Base-by-base conservation (phyloP, 345 rosid genomes). In the Populus ilicifolia region DNA sequence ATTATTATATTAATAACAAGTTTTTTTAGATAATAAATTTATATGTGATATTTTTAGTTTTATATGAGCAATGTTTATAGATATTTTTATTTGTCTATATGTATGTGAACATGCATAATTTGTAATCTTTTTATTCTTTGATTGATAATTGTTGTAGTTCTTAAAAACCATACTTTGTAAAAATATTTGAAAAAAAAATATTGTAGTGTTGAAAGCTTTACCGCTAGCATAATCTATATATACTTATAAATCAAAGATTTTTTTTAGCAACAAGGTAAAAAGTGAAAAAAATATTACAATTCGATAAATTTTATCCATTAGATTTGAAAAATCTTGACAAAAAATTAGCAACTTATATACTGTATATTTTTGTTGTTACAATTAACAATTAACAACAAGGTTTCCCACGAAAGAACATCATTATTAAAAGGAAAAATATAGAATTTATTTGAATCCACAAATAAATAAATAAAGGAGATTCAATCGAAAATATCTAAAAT, bases 101-200 rank as follows among this genome's bases (percentile, higher is more conserved):
- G 11, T 54, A 20, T 8, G 25, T n/a, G n/a, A n/a, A 54, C 21
- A 13, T 67, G 33, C 43, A 9, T 72, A 8, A 14, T 21, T 21
- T 30, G 36, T 78, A 52, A 73, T 56, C 29, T 38, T 29, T 17
- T 74, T n/a, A 56, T 63, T 69, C 13, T 74, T 79, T 48, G 39
- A 71, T 62, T 75, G 56, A n/a, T 63, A 70, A 71, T 69, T 75
- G 67, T 25, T 1, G 54, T 59, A 1, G 66, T 80, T 69, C 77
- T 77, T 67, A 61, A 70, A 77, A 70, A 70, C 6, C 54, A 62
- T 33, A 61, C 56, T 61, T 61, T 46, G 62, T 8, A 56, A 61
- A 76, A 70, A 77, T 38, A 29, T 77, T 70, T 77, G 74, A 70
- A 77, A 77, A 69, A 61, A 61, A 56, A 77, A 77, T 39, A 2